Base-by-base conservation (phyloP, 768 basidiomycete genomes). In the Russula griseocarnosa region DNA sequence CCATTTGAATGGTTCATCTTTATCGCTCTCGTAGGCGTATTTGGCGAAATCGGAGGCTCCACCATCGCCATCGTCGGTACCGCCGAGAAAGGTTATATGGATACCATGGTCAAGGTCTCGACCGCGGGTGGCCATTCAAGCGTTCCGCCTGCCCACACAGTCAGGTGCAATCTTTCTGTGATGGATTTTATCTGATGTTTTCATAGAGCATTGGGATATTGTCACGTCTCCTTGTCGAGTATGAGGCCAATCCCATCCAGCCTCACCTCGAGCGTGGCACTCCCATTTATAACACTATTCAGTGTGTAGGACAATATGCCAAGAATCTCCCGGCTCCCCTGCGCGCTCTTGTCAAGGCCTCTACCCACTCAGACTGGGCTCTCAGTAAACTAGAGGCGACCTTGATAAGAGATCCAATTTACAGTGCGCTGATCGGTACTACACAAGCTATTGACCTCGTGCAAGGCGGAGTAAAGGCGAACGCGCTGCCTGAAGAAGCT, bases 81-180 rank as follows among this genome's bases (percentile, higher is more conserved):
- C 28, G 83, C 83, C 0, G 90, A 92, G 75, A 92, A 90, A 72
- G 92, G 92, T 11, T 83, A 79, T 60, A 50, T 87, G 10, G 79
- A 90, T 69, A 80, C 86, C 20, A 76, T 74, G 42, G 77, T 93
- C n/a, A 81, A 85, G 61, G 84, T 94, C 9, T 75, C 80, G 16
- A 77, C 86, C 0, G 78, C 85, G 0, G 93, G 94, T 6, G 94
- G 94, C 0, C 94, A 95, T 73, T 94, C 92, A 0, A 90, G 87
- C 69, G 76, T 93, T 16, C 94, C 94, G 18, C 91, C 90, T 18
- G 69, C 75, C 3, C 92, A 97, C 68, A 96, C 93, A 3, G 88
- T 84, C 71, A 67, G 79, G 67, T 3, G 24, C 30, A 10, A 22
- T 50, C 3, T 20, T 3, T 34, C 9, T n/a, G 24, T 34, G 18